Evolutionary conservation across 345 rosid genomes (phyloP), one percentile per base, ranked within the genome.

Genomic region (Syzygium oleosum): DNA sequence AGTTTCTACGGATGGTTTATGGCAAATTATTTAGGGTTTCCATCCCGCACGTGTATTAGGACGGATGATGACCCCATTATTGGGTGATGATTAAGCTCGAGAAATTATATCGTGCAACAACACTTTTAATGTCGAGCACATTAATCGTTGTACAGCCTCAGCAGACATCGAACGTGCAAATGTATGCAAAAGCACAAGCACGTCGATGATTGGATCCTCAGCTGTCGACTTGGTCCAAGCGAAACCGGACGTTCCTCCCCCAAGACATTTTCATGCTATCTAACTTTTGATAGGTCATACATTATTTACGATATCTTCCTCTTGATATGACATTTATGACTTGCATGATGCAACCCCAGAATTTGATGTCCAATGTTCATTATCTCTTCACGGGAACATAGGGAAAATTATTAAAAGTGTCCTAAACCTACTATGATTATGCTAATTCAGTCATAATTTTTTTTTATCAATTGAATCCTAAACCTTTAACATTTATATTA

Each of bases 201-300:
- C 13, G 23, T 85, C 85, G 90, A 92, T 92, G 93, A 91, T 91
- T 91, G 90, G 93, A 89, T 87, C 55, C 86, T 85, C 78, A 84
- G 52, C 78, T 85, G 90, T 90, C 92, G 87, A 91, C 90, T 84
- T 90, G 93, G 65, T 59, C 88, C n/a, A 78, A 61, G 86, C 56
- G 43, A 12, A 85, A 52, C 93, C 93, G 90, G 88, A 68, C 83
- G 87, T 89, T 87, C 86, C 41, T 25, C 83, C 87, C 79, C 87
- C 25, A 21, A 12, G 13, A 41, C 51, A 8, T 56, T 56, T 56
- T 27, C 12, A 43, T 34, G 55, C 49, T 52, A 19, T 51, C 49
- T 15, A 12, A 61, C 79, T 29, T 61, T 23, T 78, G 23, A 85
- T 8, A 34, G 59, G 41, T 43, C 41, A 51, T 21, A 52, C 52